Conservation (phyloP, 83 land plant species). For the Picea mariana region DNA sequence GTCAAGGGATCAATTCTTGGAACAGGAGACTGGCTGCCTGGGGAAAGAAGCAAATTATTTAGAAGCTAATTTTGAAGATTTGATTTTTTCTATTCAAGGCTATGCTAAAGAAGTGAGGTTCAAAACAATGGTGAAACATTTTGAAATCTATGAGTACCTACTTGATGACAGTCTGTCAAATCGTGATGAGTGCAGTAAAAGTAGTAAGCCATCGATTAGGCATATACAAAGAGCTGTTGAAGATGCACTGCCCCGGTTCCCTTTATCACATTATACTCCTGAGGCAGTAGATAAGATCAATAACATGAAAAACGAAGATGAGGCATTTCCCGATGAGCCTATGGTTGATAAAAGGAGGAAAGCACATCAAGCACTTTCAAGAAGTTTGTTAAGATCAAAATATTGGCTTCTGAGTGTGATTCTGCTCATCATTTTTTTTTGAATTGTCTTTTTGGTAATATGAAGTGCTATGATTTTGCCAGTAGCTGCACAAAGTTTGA, state of each 20-base stretch:
- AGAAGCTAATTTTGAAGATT: conserved; percentile 29
- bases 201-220: conserved; percentile 14
- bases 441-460: conserved; percentile 17
- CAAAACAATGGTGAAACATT: conserved; percentile 31
- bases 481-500: conserved; percentile 28
- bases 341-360: neutral
- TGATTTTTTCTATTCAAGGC: conserved; percentile 46
- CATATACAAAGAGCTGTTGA: conserved; percentile 49
- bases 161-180: conserved; percentile 1
- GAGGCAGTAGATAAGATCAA: neutral
- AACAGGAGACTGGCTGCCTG: conserved; percentile 1
- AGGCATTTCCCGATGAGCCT: neutral
- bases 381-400: conserved; percentile 23
- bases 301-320: neutral
- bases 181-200: conserved; percentile 3
- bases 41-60: neutral
- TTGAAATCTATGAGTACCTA: conserved; percentile 42
- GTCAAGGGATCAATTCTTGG: neutral
- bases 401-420: conserved; percentile 32
- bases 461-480: neutral
- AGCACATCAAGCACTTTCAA: neutral
- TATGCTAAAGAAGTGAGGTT: conserved; percentile 39
- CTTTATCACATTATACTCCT: conserved; percentile 27
- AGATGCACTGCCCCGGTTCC: conserved; percentile 48
- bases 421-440: conserved; percentile 23